phyloP scores from a whole-genome alignment of 139 green algal species.

The Pleodorina starrii region DNA sequence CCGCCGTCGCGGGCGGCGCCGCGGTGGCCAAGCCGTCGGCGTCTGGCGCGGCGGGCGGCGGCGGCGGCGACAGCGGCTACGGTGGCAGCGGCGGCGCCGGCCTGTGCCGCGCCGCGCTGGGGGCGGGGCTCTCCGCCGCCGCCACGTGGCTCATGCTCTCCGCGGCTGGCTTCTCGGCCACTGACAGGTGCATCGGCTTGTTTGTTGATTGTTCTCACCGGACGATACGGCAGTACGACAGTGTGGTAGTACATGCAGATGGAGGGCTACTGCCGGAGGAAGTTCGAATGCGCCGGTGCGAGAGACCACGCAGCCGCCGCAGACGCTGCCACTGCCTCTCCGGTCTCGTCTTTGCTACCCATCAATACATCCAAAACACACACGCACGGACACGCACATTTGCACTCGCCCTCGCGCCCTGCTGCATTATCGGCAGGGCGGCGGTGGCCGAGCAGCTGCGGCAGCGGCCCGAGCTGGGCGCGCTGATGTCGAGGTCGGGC shows the following conservation, averaged over 20 bases:
- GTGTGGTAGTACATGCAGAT: too few species aligned
- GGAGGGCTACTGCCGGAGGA: too few species aligned
- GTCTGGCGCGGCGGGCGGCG: not conserved
- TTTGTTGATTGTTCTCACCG: too few species aligned
- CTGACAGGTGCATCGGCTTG: constrained; percentile 30
- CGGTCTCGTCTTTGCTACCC: too few species aligned
- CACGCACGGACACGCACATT: too few species aligned
- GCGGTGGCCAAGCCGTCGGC: not conserved
- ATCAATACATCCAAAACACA: too few species aligned
- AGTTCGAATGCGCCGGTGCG: too few species aligned
- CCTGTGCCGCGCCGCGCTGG: not conserved
- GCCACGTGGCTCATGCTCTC: not conserved
- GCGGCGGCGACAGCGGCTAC: not conserved
- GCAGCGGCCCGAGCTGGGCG: constrained; percentile 6
- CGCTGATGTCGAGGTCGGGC: not conserved
- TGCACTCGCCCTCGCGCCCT: too few species aligned
- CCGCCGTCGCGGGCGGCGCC: not conserved
- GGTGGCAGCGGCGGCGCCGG: too few species aligned
- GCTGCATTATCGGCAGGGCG: too few species aligned
- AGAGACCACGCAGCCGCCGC: not conserved
- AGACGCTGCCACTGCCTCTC: not conserved
- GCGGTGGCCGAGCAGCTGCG: not conserved
- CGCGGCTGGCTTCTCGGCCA: not conserved
- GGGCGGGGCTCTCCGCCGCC: not conserved
- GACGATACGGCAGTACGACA: too few species aligned